Conservation (phyloP, 73 alveolate genomes). For the Urostyla sp. region DNA sequence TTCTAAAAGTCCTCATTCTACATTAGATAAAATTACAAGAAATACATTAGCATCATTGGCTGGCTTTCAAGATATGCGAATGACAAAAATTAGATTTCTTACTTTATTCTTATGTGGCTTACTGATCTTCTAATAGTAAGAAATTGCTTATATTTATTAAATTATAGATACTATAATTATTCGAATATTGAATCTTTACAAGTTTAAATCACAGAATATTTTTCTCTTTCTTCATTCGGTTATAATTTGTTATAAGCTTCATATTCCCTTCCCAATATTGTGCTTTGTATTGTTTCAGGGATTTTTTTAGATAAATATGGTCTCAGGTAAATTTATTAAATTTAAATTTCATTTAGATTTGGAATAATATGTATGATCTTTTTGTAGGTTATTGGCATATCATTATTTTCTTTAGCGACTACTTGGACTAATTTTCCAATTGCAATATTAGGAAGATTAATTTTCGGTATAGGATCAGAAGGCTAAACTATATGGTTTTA, state of each 20-base stretch:
- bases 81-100: slow-evolving; percentile 12
- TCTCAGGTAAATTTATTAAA: not conserved
- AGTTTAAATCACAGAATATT: not conserved
- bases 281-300: slow-evolving; percentile 19
- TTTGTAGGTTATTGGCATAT: not conserved
- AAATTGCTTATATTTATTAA: too few relatives aligned
- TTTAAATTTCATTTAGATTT: not conserved
- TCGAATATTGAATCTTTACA: slow-evolving; percentile 25
- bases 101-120: not conserved
- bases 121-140: slow-evolving; percentile 25
- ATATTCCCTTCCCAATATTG: slow-evolving; percentile 19
- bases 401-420: not conserved
- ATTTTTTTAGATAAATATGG: slow-evolving; percentile 34
- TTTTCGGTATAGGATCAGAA: slow-evolving; percentile 45
- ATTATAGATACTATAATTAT: slow-evolving; percentile 20
- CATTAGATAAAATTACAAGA: too few relatives aligned
- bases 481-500: slow-evolving; percentile 36
- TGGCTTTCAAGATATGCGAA: slow-evolving; percentile 19
- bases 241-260: slow-evolving; percentile 33
- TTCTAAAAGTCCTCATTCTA: too few relatives aligned
- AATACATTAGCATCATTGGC: not conserved
- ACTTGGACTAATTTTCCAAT: not conserved
- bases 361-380: not conserved
- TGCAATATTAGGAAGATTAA: slow-evolving; percentile 6
- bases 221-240: not conserved